Conservation (phyloP, 768 basidiomycete species). For the Amanita rubescens region DNA sequence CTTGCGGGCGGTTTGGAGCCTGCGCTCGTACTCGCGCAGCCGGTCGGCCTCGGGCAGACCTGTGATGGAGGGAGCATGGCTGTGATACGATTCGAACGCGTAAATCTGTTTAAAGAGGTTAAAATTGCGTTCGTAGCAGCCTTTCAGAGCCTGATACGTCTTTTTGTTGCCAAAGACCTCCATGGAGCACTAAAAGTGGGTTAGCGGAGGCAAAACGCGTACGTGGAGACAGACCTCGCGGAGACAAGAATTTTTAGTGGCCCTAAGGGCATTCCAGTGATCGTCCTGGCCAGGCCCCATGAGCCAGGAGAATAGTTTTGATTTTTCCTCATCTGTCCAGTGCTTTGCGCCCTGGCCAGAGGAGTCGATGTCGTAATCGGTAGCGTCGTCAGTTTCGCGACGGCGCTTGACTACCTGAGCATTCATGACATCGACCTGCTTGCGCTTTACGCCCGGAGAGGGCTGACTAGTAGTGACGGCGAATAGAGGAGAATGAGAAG, state of each 20-base stretch:
- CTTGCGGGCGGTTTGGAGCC: slow-evolving; percentile 58
- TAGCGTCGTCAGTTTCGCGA: slow-evolving; percentile 34
- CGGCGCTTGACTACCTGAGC: slow-evolving; percentile 39
- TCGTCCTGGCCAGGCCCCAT: slow-evolving; percentile 67
- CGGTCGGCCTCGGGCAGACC: slow-evolving; percentile 53
- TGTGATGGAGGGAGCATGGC: slow-evolving; percentile 30
- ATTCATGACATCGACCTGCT: slow-evolving; percentile 35
- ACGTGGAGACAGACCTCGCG: slow-evolving; percentile 47
- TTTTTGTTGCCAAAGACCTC: slow-evolving; percentile 73
- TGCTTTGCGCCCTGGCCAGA: slow-evolving; percentile 64
- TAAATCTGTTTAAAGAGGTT: slow-evolving; percentile 81
- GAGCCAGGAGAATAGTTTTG: slow-evolving; percentile 70
- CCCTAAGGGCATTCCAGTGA: slow-evolving; percentile 70
- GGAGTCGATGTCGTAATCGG: slow-evolving; percentile 39
- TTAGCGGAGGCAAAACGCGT: neutral
- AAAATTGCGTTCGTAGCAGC: slow-evolving; percentile 81
- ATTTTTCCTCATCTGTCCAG: slow-evolving; percentile 82
- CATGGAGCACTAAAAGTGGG: slow-evolving; percentile 46
- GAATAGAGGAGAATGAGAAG: slow-evolving; percentile 33
- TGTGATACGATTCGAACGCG: slow-evolving; percentile 52
- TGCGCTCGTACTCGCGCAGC: slow-evolving; percentile 64
- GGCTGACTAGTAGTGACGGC: slow-evolving; percentile 23
- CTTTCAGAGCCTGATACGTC: slow-evolving; percentile 78
- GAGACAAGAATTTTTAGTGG: slow-evolving; percentile 77
- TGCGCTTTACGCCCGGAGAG: slow-evolving; percentile 42